These are phyloP conservation scores for Toxoplasma gondii DNA, from an alignment of 169 alveolate genomes.

Conservation along the genomic window DNA sequence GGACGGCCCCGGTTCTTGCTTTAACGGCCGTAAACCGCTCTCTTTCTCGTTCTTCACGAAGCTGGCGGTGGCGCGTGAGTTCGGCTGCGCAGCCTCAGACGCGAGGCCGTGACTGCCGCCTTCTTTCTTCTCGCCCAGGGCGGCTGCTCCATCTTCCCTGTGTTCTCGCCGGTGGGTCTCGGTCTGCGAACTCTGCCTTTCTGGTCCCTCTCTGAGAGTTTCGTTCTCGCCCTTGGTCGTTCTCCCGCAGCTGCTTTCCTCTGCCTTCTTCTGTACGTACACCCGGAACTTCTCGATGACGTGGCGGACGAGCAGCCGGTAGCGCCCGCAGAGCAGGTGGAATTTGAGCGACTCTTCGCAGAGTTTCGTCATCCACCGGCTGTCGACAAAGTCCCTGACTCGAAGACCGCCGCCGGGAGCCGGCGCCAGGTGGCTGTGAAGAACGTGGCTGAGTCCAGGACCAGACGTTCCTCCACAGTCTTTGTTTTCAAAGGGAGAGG, in stretches of 20 bases:
- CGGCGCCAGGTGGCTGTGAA: not conserved
- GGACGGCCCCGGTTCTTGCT: no score
- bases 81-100: no score
- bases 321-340: slow-evolving; percentile 5
- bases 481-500: not conserved
- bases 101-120: no score
- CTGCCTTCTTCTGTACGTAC: not conserved
- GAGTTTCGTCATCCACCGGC: not conserved
- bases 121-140: no score
- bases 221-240: no score
- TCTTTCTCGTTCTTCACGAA: no score
- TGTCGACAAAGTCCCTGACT: not conserved
- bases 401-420: slow-evolving; percentile 20
- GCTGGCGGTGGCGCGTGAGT: no score
- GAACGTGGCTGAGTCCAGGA: not conserved
- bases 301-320: not conserved
- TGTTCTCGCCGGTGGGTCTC: no score
- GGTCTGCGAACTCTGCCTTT: no score
- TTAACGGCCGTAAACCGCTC: no score
- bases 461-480: not conserved
- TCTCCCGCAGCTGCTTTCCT: not conserved
- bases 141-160: no score
- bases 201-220: no score
- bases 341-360: slow-evolving; percentile 40
- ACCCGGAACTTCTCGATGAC: slow-evolving; percentile 29